Evolutionary conservation across 192 early-diverging fungal genomes (phyloP), one percentile per base, ranked within the genome.

Genomic region (Coemansia sp.): DNA sequence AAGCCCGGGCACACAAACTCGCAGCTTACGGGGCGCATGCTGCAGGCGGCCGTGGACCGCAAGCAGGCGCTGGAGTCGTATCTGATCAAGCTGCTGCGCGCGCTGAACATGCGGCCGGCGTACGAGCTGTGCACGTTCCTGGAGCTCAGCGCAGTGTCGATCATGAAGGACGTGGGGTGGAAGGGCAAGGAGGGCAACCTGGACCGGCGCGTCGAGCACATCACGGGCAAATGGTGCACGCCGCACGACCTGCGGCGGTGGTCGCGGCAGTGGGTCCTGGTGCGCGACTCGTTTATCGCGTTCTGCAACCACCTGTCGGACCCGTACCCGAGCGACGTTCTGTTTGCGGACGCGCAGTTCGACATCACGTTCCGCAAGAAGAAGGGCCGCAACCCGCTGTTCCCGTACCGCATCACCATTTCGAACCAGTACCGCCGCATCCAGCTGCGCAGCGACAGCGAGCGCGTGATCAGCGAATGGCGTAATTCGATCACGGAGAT

Each of bases 161-260:
- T 92, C 44, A 83, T 85, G 31, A 88, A 84, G 58, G 88, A 90
- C 46, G 88, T 90, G 74, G 87, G 90, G 0, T 92, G 90, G 90
- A 92, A 92, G 60, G 90, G 90, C 40, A 92, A 92, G 52, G 90
- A 92, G 59, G 88, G 86, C 11, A 86, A 86, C 51, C 62, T 90
- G 52, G 87, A 87, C 43, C 83, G 84, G 22, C 85, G 84, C 24
- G 73, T 85, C 23, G 84, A 86, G 43, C 81, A 83, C 57, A 79
- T 73, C 8, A 67, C 56, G 5, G 80, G 71, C 6, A 63, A 74
- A 23, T 79, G 82, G 62, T 68, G 67, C 60, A 80, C 69, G 58
- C 64, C 65, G 53, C 81, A 62, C 52, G 79, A 76, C 30, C 60
- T 71, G 35, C 62, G 73, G 0, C 65, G 81, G 33, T 92, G 88